Evolutionary conservation across 805 yeast species (phyloP).

Genomic region (Sungouiella thailandica): DNA sequence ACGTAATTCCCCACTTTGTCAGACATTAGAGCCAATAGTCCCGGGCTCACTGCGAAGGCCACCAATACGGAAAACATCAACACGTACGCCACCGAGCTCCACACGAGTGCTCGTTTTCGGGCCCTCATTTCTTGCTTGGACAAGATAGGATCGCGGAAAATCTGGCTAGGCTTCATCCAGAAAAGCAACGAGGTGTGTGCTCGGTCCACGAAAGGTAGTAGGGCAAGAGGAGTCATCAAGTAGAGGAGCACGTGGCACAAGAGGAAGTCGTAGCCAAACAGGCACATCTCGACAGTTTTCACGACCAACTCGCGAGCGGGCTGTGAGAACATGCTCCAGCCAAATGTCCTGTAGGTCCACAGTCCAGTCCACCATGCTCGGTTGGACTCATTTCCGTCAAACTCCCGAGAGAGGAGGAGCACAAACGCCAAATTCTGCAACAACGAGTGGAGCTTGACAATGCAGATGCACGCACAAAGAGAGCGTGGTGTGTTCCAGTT

Average conservation of each 20-base stretch:
- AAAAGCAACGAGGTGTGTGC: constrained; percentile 46
- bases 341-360: constrained; percentile 39
- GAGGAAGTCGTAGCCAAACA: constrained; percentile 45
- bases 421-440: constrained; percentile 28
- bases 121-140: constrained; percentile 34
- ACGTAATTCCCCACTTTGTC: background rate
- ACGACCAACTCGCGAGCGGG: constrained; percentile 44
- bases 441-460: constrained; percentile 33
- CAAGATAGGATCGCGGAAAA: constrained; percentile 34
- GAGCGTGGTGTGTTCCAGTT: constrained; percentile 38
- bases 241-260: constrained; percentile 40
- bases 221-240: constrained; percentile 33
- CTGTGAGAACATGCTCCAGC: constrained; percentile 36
- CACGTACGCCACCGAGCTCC: background rate
- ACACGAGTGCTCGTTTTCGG: constrained; percentile 9
- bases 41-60: background rate
- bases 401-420: constrained; percentile 37
- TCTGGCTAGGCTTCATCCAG: constrained; percentile 42
- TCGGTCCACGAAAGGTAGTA: constrained; percentile 44
- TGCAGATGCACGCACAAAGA: constrained; percentile 34
- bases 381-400: constrained; percentile 36
- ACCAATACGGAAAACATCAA: background rate
- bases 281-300: constrained; percentile 40
- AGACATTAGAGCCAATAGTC: background rate
- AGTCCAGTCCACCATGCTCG: constrained; percentile 53